Evolutionary conservation across 305 asterid genomes (phyloP), one percentile per base, ranked within the genome.

Genomic region (Fraxinus dipetala): DNA sequence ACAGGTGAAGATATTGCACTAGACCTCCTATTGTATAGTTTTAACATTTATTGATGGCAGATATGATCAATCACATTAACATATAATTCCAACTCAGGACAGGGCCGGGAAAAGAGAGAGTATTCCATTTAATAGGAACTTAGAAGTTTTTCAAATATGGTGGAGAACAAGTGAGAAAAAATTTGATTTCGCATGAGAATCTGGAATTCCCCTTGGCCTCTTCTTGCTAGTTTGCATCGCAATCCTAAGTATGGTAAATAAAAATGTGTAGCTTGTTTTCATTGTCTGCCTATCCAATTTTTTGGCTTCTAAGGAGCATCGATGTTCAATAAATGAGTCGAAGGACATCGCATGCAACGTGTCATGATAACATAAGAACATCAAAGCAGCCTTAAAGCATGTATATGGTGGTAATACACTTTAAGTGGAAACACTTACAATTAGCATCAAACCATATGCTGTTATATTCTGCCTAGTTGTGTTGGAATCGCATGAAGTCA

Each of bases 401-500:
- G 14, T 13, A 45, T 48, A 14, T 28, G 61, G 43, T 2, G 22
- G 69, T 9, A 40, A 1, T 36, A 72, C 16, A 45, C 18, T 14
- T 70, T n/a, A 6, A 32, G n/a, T 6, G 16, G 31, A 77, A 77
- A 78, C 79, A 88, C 98, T 91, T 89, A 94, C 98, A 82, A 92
- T 91, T 83, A 93, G 86, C 89, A 91, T 75, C 35, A 87, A 14
- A 20, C 98, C 98, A 51, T 93, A 93, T 76, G 83, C 91, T 34
- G 94, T 93, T 84, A 93, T 91, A 82, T 94, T 91, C 88, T 94
- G 94, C 72, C 82, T 89, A 65, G 85, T 83, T 0, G 91, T 26
- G 84, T 87, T 88, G 79, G 90, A 43, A 45, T 89, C 86, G 75
- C 98, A 94, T 30, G 96, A 86, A 74, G 97, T 93, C 86, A 94